A percentile compares a stretch with the other conserved stretches of the same genome.
These are phyloP conservation scores for Syncephalastrum monosporum DNA, from an alignment of 371 early-diverging fungal species.

Conservation along the genomic window DNA sequence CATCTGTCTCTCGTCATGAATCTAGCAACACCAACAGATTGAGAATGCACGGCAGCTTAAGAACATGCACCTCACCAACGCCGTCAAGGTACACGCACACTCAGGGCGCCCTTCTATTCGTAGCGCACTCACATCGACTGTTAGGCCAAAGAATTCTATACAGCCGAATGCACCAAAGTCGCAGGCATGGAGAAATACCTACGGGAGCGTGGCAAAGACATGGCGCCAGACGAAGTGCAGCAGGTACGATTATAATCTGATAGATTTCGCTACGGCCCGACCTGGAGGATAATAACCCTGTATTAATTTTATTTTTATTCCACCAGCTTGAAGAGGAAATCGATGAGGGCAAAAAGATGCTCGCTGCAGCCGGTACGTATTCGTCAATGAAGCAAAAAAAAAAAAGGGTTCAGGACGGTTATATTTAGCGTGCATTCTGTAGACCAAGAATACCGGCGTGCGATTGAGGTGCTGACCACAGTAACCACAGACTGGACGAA, in stretches of 20 bases:
- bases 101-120: background rate
- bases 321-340: conserved; percentile 16
- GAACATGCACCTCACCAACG: conserved; percentile 38
- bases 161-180: conserved; percentile 23
- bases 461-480: conserved; percentile 28
- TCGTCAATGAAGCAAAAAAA: background rate
- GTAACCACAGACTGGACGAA: conserved; percentile 34
- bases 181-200: conserved; percentile 25
- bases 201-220: conserved; percentile 14
- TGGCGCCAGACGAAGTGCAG: conserved; percentile 13
- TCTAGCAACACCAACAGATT: conserved; percentile 41
- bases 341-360: conserved; percentile 16
- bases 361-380: conserved; percentile 17
- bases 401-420: background rate
- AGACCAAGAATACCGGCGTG: conserved; percentile 43
- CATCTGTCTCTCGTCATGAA: background rate
- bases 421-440: conserved; percentile 1
- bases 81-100: conserved; percentile 29
- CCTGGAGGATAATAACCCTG: background rate
- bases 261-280: background rate
- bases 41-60: conserved; percentile 43
- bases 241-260: conserved; percentile 3
- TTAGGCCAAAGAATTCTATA: conserved; percentile 17
- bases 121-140: background rate
- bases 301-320: conserved; percentile 3